Base-by-base conservation (phyloP, 2,329 filamentous ascomycete genomes). In the Neoascochyta sp. region DNA sequence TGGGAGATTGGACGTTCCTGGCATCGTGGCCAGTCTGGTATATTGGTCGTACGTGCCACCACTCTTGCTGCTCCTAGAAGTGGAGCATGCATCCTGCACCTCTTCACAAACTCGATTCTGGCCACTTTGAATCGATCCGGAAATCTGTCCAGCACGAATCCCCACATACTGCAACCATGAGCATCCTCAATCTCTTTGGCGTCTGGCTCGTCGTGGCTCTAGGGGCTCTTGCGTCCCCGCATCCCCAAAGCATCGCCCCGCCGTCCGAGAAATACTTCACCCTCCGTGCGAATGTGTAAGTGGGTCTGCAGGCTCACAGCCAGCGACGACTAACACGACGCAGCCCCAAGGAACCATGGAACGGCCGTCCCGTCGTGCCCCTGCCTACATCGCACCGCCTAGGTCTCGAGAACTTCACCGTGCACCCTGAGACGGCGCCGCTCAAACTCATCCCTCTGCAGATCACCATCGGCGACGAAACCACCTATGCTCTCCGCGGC, bases 401-500 rank as follows among this genome's bases (percentile, higher is more conserved):
- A 5, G 52, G 50, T 9, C 36, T 56, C 16, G 48, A 55, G 24
- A 52, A 55, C 35, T 51, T 48, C 28, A 55, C 50, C 7, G 25
- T 51, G 4, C 35, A 43, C 14, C 47, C 50, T 3, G 19, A 29
- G 9, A 47, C 48, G n/a, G 32, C 36, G 5, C 36, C 36, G 9
- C 11, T 47, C 17, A 28, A 29, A 7, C 40, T 52, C 27, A 11
- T 26, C 4, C 47, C 43, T n/a, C 25, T 50, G 13, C 29, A 27
- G 4, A 23, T 50, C 9, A 27, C 24, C 6, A 35, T 30, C 15
- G 29, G 34, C 7, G 27, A 38, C 6, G 30, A 27, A 9, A 17
- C 33, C 19, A 29, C 27, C 11, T 50, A 33, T 14, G 48, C 46
- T 12, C 36, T 54, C 3, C 39, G 33, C 13, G 33, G 41, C 16